phyloP scores from a whole-genome alignment of 208 protist species.

The Giardia muris region DNA sequence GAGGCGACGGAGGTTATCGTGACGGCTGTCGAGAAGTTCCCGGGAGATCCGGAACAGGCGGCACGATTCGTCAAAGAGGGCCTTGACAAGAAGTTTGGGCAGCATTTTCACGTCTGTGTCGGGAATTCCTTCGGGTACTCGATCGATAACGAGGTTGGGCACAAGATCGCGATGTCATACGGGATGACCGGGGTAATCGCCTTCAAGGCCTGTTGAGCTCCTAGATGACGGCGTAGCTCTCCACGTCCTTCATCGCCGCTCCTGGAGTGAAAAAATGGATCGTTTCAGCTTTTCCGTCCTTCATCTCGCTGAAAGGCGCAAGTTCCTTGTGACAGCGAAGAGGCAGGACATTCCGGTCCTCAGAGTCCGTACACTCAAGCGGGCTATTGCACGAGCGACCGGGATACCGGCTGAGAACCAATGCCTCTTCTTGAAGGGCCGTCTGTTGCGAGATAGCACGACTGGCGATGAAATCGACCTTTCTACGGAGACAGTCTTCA shows the following conservation, averaged over 20 bases:
- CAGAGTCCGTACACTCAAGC: background rate
- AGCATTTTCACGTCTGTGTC: conserved; percentile 5
- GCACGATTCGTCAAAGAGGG: background rate
- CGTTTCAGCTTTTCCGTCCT: background rate
- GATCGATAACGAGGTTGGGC: background rate
- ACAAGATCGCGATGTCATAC: conserved; percentile 21
- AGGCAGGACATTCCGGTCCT: background rate
- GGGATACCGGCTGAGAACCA: background rate
- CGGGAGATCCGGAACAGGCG: conserved; percentile 4
- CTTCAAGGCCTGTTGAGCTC: background rate
- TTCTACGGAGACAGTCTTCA: background rate
- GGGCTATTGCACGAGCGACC: background rate
- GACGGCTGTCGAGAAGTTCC: conserved; percentile 22
- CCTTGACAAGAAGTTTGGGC: conserved; percentile 22
- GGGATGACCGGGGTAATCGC: conserved; percentile 3
- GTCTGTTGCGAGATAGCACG: background rate
- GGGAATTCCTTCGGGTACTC: conserved; percentile 8
- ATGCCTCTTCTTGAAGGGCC: background rate
- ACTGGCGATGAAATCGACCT: background rate
- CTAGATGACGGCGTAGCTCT: background rate
- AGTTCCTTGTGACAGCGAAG: background rate
- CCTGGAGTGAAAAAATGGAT: background rate
- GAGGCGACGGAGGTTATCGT: conserved; percentile 18
- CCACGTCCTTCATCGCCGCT: background rate
- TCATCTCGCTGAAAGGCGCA: background rate